Conservation (phyloP, 164 flowering plant species). For the Tetracentron sinense region DNA sequence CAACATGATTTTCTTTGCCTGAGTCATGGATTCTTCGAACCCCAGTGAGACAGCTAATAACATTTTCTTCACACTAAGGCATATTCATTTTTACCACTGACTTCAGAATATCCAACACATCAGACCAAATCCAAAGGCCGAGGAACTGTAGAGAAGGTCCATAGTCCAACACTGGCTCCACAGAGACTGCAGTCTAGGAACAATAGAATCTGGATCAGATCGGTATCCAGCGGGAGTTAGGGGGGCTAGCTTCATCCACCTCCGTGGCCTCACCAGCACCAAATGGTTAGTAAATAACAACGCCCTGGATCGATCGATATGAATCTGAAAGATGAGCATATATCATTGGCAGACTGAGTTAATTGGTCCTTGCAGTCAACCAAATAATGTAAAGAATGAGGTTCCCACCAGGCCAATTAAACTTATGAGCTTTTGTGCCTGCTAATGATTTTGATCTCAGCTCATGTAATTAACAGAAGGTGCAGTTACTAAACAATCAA, state of each 20-base stretch:
- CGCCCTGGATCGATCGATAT: constrained; percentile 16
- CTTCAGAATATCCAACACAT: constrained; percentile 54
- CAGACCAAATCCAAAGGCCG: constrained; percentile 66
- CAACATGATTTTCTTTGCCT: constrained; percentile 19
- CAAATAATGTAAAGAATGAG: constrained; percentile 61
- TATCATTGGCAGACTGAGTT: constrained; percentile 29
- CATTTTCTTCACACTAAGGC: constrained; percentile 8
- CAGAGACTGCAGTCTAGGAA: constrained; percentile 81
- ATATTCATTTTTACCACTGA: constrained; percentile 24
- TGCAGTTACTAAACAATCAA: neutral
- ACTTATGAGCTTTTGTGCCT: constrained; percentile 83
- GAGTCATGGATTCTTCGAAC: constrained; percentile 14
- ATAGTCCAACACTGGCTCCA: constrained; percentile 87
- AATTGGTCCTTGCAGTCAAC: constrained; percentile 53
- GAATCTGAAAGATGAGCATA: constrained; percentile 15
- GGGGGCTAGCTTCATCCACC: too few species aligned
- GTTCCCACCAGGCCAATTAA: constrained; percentile 97
- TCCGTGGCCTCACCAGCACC: constrained; percentile 22
- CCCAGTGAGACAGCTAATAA: constrained; percentile 2
- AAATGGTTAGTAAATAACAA: constrained; percentile 20
- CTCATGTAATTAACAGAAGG: neutral
- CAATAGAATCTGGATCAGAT: constrained; percentile 83
- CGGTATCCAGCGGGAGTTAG: too few species aligned
- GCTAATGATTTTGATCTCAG: constrained; percentile 26
- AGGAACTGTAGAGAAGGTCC: constrained; percentile 68